A percentile compares a stretch with the other conserved stretches of the same genome.
These are phyloP conservation scores for Flaveria trinervia DNA, from an alignment of 129 eudicot genomes.

Conservation along the genomic window DNA sequence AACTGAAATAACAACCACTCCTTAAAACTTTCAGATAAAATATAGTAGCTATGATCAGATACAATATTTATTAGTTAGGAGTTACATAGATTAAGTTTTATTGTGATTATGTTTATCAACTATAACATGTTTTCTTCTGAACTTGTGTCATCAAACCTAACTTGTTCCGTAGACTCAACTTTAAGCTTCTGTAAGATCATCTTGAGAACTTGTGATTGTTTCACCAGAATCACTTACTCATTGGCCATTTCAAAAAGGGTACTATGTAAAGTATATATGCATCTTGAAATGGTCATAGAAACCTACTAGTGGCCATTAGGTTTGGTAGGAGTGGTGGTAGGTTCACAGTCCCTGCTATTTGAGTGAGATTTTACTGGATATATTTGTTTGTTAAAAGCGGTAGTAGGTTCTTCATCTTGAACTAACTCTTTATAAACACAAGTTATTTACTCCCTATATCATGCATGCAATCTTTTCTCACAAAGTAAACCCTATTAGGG, in stretches of 20 bases:
- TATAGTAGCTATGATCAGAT: too few relatives aligned
- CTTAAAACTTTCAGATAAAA: neutral
- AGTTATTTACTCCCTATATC: constrained; percentile 4
- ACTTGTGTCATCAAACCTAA: constrained; percentile 22
- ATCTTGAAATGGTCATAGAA: constrained; percentile 35
- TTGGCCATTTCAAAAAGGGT: constrained; percentile 29
- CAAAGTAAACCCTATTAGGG: constrained; percentile 12
- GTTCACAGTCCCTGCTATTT: too few relatives aligned
- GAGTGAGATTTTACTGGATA: too few relatives aligned
- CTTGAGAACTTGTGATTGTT: constrained; percentile 19
- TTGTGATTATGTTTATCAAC: too few relatives aligned
- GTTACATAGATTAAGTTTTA: too few relatives aligned
- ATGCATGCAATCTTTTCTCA: constrained; percentile 28
- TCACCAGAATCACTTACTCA: constrained; percentile 25
- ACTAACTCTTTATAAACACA: constrained; percentile 33
- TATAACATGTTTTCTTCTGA: too few relatives aligned
- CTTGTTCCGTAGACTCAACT: constrained; percentile 10
- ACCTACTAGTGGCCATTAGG: constrained; percentile 25
- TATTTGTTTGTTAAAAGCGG: constrained; percentile 44
- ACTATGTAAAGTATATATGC: constrained; percentile 15
- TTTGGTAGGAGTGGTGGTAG: constrained; percentile 60
- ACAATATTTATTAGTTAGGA: too few relatives aligned
- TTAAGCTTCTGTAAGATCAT: constrained; percentile 16
- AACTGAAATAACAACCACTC: constrained; percentile 57
- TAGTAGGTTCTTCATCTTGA: constrained; percentile 38